Base-by-base conservation (phyloP, 495 filamentous ascomycete genomes). In the Penicillium psychrofluorescens region DNA sequence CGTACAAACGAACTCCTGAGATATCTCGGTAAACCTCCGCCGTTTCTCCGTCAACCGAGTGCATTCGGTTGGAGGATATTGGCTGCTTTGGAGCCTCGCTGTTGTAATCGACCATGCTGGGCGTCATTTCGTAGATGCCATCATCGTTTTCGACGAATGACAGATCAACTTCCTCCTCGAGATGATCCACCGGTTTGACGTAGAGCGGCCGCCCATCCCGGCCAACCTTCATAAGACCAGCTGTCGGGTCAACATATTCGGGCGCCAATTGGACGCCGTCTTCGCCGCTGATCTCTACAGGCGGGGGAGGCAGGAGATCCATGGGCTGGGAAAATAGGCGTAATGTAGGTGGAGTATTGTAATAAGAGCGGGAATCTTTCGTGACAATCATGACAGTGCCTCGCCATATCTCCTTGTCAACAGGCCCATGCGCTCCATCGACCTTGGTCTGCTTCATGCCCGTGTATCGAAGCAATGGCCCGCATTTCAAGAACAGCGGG, bases 301-400 rank as follows among this genome's bases (percentile, higher is more conserved):
- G 85, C 4, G 90, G 90, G n/a, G 85, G 86, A 31, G 87, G 88
- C 1, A 90, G 67, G 16, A 94, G 72, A 49, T 94, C 85, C 63
- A 88, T 85, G 1, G 89, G 84, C 56, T 95, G 90, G 11, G 78
- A 78, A 61, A 95, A 98, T 4, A 98, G 56, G 36, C 88, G 76
- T 43, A 97, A 65, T 4, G 75, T 83, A 12, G 92, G 92, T 7
- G 76, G 71, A 14, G 78, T 76, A n/a, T 86, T 78, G 58, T 95
- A 95, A 2, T 81, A 82, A 5, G 90, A 95, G 16, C 83, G 71
- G 8, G 77, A 74, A 55, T 97, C 91, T 31, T 76, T 73, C 0
- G 92, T 96, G 29, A 97, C 88, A 45, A 97, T 92, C 86, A 98
- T 86, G 27, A 97, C 72, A 46, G 80, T 90, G 22, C 92, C 92